These are phyloP conservation scores for Podaxis mareebaensis DNA, from an alignment of 768 basidiomycete genomes.

Conservation along the genomic window DNA sequence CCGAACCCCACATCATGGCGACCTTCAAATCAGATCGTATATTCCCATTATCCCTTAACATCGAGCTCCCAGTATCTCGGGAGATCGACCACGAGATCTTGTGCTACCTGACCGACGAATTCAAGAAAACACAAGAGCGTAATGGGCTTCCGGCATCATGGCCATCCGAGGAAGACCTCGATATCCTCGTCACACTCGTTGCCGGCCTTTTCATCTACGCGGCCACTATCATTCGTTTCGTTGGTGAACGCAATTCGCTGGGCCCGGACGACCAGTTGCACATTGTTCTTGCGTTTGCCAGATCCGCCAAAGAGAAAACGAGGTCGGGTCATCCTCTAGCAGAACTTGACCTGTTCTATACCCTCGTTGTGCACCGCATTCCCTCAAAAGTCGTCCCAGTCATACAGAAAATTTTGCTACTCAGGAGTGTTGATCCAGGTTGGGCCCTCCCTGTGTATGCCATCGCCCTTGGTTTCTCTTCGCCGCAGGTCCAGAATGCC, in stretches of 20 bases:
- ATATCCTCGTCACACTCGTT: constrained; percentile 1
- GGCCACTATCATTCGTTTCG: constrained; percentile 10
- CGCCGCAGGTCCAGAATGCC: no score
- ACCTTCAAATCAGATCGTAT: not conserved
- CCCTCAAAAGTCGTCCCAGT: not conserved
- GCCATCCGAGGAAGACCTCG: constrained; percentile 6
- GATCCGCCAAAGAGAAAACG: not conserved
- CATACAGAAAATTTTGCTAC: not conserved
- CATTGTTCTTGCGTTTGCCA: not conserved
- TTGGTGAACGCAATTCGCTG: constrained; percentile 9
- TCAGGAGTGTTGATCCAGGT: not conserved
- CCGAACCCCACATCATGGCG: constrained; percentile 6
- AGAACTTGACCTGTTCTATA: constrained; percentile 5
- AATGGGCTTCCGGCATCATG: constrained; percentile 9
- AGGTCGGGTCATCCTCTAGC: not conserved
- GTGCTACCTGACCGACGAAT: constrained; percentile 10
- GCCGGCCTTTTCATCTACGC: constrained; percentile 12
- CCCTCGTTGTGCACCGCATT: not conserved
- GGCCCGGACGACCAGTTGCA: not conserved
- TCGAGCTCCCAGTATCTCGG: constrained; percentile 14
- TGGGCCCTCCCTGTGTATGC: not conserved
- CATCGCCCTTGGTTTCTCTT: not conserved
- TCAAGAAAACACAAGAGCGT: not conserved
- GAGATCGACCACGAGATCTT: constrained; percentile 14
- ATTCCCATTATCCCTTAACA: not conserved